A percentile compares a stretch with the other conserved stretches of the same genome.
Evolutionary conservation across 352 stramenopile genomes (phyloP).

Genomic region (Phytophthora cactorum): DNA sequence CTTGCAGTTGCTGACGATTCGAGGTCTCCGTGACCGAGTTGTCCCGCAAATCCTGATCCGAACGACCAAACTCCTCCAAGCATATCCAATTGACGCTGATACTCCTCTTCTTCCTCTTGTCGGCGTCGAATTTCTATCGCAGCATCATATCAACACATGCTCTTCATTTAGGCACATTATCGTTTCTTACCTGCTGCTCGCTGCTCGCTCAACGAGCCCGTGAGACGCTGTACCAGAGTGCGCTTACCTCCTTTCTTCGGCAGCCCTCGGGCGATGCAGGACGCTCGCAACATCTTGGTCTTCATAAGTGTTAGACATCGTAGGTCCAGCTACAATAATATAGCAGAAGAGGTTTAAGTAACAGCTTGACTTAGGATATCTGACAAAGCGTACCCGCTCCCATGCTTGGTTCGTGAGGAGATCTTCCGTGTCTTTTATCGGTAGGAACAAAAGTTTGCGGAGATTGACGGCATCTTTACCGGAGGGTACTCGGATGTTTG

Average conservation of each 20-base stretch:
- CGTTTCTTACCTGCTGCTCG: constrained; percentile 47
- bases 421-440: constrained; percentile 70
- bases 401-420: constrained; percentile 73
- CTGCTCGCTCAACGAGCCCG: constrained; percentile 64
- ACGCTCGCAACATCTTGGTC: constrained; percentile 81
- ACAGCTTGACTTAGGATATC: not conserved
- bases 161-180: not conserved
- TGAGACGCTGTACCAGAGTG: constrained; percentile 62
- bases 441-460: constrained; percentile 80
- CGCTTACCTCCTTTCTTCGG: constrained; percentile 73
- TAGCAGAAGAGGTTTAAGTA: not conserved
- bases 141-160: not conserved
- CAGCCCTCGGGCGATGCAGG: constrained; percentile 72
- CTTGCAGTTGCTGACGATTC: constrained; percentile 57
- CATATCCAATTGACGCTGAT: constrained; percentile 79
- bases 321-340: constrained; percentile 61
- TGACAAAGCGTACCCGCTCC: constrained; percentile 50
- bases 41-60: constrained; percentile 70
- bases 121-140: constrained; percentile 59
- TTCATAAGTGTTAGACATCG: constrained; percentile 86
- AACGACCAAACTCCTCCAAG: constrained; percentile 86
- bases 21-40: constrained; percentile 77
- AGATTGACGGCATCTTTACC: constrained; percentile 81
- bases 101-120: constrained; percentile 69
- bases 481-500: constrained; percentile 70